Conservation (phyloP, 2,329 filamentous ascomycete species). For the Xylaria sp. region DNA sequence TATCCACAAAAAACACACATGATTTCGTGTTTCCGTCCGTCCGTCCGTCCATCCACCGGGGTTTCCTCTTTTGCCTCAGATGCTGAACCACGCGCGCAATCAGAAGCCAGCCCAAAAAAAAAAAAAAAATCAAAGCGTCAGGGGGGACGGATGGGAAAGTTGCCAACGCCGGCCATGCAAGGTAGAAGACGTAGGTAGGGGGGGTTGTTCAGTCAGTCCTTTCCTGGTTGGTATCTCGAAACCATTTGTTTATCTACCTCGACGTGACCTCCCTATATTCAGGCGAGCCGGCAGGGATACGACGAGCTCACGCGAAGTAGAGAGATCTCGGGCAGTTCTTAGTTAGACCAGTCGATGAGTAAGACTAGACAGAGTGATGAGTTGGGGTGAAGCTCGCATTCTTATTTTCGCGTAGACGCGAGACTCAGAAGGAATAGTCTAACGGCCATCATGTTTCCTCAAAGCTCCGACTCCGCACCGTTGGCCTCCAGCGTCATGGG, state of each 20-base stretch:
- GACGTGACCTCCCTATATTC: not conserved
- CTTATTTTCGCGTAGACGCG: not conserved
- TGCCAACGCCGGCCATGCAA: slow-evolving; percentile 30
- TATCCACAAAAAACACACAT: slow-evolving; percentile 20
- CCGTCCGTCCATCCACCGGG: too few relatives aligned
- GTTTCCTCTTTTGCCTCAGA: slow-evolving; percentile 15
- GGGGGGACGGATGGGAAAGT: too few relatives aligned
- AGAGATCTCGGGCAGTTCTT: slow-evolving; percentile 3
- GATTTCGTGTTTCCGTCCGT: slow-evolving; percentile 11
- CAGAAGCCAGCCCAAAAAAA: slow-evolving; percentile 13
- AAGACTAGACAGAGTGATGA: not conserved
- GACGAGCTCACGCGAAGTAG: not conserved
- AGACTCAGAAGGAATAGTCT: not conserved
- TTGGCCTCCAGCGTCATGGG: slow-evolving; percentile 60
- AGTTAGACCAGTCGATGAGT: not conserved
- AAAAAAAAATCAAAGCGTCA: slow-evolving; percentile 10
- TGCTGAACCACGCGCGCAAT: slow-evolving; percentile 17
- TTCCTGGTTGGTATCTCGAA: slow-evolving; percentile 15
- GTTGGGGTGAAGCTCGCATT: not conserved
- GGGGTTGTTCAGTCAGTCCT: slow-evolving; percentile 12
- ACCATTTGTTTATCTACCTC: slow-evolving; percentile 7
- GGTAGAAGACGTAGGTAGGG: slow-evolving; percentile 17
- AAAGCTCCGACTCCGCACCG: slow-evolving; percentile 60
- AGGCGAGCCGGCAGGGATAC: not conserved
- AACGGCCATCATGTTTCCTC: slow-evolving; percentile 10